Evolutionary conservation across 2,329 filamentous ascomycete species (phyloP).

Genomic region (Scedosporium dehoogii): DNA sequence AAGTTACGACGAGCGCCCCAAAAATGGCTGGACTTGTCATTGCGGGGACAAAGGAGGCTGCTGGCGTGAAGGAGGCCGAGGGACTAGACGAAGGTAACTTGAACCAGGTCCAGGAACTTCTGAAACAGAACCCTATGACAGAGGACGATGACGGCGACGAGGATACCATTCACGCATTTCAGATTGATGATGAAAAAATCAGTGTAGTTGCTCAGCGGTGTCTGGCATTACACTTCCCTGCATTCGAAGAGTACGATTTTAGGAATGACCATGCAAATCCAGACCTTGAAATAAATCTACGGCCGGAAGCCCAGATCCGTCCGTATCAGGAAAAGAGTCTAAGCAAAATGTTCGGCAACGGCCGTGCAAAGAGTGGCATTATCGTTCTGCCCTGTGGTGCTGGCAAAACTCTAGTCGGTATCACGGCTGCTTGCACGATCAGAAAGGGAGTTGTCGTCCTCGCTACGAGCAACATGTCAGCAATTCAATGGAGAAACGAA

Average conservation of each 20-base stretch:
- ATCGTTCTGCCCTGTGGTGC: conserved; percentile 95
- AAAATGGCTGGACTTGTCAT: conserved; percentile 85
- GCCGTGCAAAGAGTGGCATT: conserved; percentile 91
- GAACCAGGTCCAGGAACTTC: background rate
- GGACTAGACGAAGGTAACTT: background rate
- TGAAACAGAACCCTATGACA: background rate
- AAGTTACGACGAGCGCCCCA: conserved; percentile 73
- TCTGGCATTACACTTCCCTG: conserved; percentile 73
- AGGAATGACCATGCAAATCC: conserved; percentile 81
- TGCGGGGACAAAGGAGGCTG: conserved; percentile 87
- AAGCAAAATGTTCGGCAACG: conserved; percentile 99
- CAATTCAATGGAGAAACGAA: conserved; percentile 91
- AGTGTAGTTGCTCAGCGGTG: conserved; percentile 85
- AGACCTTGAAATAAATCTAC: conserved; percentile 86
- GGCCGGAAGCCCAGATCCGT: conserved; percentile 80
- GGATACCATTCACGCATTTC: conserved; percentile 84
- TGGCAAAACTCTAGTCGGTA: conserved; percentile 95
- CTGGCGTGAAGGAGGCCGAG: conserved; percentile 68
- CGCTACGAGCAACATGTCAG: conserved; percentile 95
- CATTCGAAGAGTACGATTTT: conserved; percentile 96
- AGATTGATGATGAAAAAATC: conserved; percentile 73
- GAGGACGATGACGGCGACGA: conserved; percentile 78
- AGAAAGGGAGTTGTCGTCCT: conserved; percentile 94
- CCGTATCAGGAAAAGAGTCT: conserved; percentile 95
- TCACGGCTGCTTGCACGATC: conserved; percentile 94